These are phyloP conservation scores for Metarhizium robertsii DNA, from an alignment of 2,329 filamentous ascomycete species.

Conservation along the genomic window DNA sequence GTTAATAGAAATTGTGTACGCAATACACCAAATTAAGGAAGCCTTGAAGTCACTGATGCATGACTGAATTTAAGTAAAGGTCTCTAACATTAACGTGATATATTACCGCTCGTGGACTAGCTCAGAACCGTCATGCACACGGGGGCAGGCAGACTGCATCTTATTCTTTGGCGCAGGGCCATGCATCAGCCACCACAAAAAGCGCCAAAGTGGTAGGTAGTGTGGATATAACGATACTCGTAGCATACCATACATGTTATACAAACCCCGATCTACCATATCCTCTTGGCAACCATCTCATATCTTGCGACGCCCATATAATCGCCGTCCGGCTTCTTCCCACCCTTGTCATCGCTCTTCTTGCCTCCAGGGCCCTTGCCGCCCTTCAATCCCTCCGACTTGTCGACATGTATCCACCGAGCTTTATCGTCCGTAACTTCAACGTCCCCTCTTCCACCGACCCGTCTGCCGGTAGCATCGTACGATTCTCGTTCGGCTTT, in stretches of 20 bases:
- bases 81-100: no score
- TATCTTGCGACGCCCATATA: constrained; percentile 68
- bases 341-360: constrained; percentile 34
- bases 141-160: no score
- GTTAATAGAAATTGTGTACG: constrained; percentile 1
- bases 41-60: no score
- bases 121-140: no score
- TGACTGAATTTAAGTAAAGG: no score
- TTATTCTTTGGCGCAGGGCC: no score
- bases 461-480: constrained; percentile 62
- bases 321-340: constrained; percentile 36
- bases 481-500: constrained; percentile 44
- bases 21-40: background rate
- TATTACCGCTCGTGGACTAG: no score
- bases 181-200: no score
- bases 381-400: constrained; percentile 58
- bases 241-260: background rate
- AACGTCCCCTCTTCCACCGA: constrained; percentile 75
- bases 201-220: no score
- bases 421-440: constrained; percentile 85
- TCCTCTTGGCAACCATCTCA: constrained; percentile 93
- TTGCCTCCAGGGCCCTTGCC: constrained; percentile 45
- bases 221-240: background rate
- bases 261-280: constrained; percentile 55
- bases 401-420: constrained; percentile 79